Conservation (phyloP, 345 rosid species). For the Rubroshorea leprosula region DNA sequence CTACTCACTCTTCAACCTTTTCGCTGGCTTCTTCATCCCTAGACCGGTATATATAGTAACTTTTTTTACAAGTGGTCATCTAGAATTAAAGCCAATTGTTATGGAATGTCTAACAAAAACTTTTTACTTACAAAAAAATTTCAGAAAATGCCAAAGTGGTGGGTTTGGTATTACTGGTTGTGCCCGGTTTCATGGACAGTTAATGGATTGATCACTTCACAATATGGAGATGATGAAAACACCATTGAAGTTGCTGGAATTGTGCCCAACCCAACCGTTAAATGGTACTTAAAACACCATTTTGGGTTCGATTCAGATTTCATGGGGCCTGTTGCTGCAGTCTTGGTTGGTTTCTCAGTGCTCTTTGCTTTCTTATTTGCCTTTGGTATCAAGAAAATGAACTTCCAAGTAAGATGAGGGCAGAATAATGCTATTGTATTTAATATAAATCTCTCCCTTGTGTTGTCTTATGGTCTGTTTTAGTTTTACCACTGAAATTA, state of each 20-base stretch:
- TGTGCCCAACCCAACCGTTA: slow-evolving; percentile 24
- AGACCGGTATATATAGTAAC: background rate
- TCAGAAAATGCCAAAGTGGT: slow-evolving; percentile 80
- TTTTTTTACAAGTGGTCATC: background rate
- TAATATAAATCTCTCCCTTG: too few species aligned
- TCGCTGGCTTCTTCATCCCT: slow-evolving; percentile 40
- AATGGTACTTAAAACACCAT: slow-evolving; percentile 37
- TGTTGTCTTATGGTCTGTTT: too few species aligned
- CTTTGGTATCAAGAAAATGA: slow-evolving; percentile 54
- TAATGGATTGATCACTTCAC: slow-evolving; percentile 57
- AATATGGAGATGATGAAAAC: slow-evolving; percentile 56
- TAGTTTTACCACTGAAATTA: too few species aligned
- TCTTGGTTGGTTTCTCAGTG: slow-evolving; percentile 16
- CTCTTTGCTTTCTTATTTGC: slow-evolving; percentile 51
- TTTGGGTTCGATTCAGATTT: slow-evolving; percentile 48
- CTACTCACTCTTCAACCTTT: slow-evolving; percentile 68
- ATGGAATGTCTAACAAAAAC: background rate
- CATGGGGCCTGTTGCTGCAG: slow-evolving; percentile 55
- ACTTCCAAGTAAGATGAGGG: slow-evolving; percentile 70
- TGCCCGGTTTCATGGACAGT: slow-evolving; percentile 88
- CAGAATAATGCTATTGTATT: too few species aligned
- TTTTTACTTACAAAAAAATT: slow-evolving; percentile 2
- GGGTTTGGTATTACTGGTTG: slow-evolving; percentile 94
- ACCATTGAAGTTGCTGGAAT: slow-evolving; percentile 40
- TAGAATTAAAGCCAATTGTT: background rate